Conservation (phyloP, 2,329 filamentous ascomycete genomes). For the Aspergillus amoenus region DNA sequence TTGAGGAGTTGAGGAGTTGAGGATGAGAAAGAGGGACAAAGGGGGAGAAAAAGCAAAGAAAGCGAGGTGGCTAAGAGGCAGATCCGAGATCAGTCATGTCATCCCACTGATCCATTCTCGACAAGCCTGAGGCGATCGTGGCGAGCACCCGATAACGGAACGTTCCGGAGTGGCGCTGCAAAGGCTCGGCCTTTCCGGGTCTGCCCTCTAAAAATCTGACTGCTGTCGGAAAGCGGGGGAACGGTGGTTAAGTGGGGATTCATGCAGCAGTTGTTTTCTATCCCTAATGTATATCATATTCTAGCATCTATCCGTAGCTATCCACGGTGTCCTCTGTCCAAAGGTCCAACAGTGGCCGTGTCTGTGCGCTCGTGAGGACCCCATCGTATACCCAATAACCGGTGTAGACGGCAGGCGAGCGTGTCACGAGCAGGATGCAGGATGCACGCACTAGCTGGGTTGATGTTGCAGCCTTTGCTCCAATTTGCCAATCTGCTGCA, state of each 20-base stretch:
- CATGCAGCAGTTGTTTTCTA: background rate
- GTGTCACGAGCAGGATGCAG: background rate
- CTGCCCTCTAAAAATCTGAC: background rate
- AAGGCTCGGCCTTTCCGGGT: background rate
- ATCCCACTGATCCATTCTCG: background rate
- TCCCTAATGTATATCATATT: background rate
- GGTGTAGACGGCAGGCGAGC: background rate
- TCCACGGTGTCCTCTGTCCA: background rate
- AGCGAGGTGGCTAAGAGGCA: background rate
- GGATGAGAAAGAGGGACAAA: background rate
- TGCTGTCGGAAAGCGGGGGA: background rate
- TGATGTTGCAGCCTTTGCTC: too few species aligned
- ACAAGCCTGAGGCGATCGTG: background rate
- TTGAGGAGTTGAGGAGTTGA: background rate
- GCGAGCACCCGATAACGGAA: constrained; percentile 14
- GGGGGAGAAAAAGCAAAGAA: background rate
- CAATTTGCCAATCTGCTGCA: background rate
- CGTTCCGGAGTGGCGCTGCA: constrained; percentile 15
- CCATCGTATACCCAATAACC: background rate
- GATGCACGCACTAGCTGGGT: background rate
- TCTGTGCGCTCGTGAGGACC: background rate
- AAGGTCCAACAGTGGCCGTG: background rate
- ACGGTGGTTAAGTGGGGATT: background rate
- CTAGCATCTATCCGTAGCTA: background rate
- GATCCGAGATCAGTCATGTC: too few species aligned